These are phyloP conservation scores for Boletus rubropictus DNA, from an alignment of 768 basidiomycete species.

Conservation along the genomic window DNA sequence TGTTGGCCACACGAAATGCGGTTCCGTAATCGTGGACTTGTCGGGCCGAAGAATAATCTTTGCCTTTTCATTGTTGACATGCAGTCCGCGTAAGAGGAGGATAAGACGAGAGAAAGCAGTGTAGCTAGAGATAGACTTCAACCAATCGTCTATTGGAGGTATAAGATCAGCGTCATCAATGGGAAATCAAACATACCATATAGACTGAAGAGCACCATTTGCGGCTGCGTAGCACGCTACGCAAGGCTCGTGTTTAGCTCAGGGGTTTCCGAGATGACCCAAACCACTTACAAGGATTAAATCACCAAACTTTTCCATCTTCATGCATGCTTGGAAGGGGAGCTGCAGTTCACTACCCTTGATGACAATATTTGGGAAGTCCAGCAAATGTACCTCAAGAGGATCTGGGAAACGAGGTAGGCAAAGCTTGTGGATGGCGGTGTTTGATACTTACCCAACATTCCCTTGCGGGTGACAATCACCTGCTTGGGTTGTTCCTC, in stretches of 20 bases:
- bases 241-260: slow-evolving; percentile 1
- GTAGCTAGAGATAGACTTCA: slow-evolving; percentile 97
- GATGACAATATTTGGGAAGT: slow-evolving; percentile 99
- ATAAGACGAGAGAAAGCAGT: slow-evolving; percentile 98
- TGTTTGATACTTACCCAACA: slow-evolving; percentile 63
- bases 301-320: slow-evolving; percentile 99
- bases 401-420: slow-evolving; percentile 49
- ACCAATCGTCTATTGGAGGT: slow-evolving; percentile 76
- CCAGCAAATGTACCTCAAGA: slow-evolving; percentile 95
- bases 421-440: background rate
- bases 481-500: slow-evolving; percentile 99
- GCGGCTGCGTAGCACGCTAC: slow-evolving; percentile 92
- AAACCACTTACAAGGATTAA: slow-evolving; percentile 64
- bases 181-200: slow-evolving; percentile 51
- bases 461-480: slow-evolving; percentile 99
- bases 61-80: slow-evolving; percentile 99
- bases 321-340: slow-evolving; percentile 99
- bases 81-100: slow-evolving; percentile 91
- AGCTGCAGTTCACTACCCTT: slow-evolving; percentile 97
- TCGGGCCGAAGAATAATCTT: slow-evolving; percentile 98
- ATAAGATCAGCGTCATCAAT: slow-evolving; percentile 4
- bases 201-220: slow-evolving; percentile 97
- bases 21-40: slow-evolving; percentile 93
- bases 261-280: background rate
- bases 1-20: slow-evolving; percentile 97